phyloP scores from a whole-genome alignment of 2,329 filamentous ascomycete genomes.

The Ceratocystis albifundus region DNA sequence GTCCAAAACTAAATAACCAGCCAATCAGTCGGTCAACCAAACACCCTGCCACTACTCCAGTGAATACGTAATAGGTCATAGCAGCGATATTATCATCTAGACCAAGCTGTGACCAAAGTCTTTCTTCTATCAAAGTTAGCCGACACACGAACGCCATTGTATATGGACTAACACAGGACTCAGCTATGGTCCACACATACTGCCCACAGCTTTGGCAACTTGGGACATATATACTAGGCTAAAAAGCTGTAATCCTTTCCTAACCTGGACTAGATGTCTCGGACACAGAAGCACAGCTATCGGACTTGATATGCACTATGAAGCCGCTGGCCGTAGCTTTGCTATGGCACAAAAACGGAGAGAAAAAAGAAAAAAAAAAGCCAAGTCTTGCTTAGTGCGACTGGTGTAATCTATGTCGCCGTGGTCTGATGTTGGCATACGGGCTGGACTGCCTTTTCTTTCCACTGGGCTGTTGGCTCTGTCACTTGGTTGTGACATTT shows the following conservation, averaged over 20 bases:
- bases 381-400: background rate
- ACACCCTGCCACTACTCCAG: background rate
- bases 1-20: background rate
- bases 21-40: background rate
- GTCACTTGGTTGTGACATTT: no score
- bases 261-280: background rate
- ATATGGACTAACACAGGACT: no score
- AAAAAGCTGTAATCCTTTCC: background rate
- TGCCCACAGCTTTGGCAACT: background rate
- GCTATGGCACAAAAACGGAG: background rate
- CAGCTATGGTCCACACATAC: background rate
- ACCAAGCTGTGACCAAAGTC: background rate
- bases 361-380: background rate
- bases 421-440: no score
- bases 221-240: background rate
- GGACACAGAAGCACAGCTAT: background rate
- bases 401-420: no score
- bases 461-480: no score
- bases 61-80: background rate
- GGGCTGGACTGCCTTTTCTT: no score
- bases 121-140: constrained; percentile 11
- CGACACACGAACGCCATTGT: background rate
- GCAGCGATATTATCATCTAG: no score
- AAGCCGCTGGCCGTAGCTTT: background rate
- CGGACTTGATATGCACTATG: background rate